phyloP scores from a whole-genome alignment of 257 asterid species.

The Penstemon eatonii region DNA sequence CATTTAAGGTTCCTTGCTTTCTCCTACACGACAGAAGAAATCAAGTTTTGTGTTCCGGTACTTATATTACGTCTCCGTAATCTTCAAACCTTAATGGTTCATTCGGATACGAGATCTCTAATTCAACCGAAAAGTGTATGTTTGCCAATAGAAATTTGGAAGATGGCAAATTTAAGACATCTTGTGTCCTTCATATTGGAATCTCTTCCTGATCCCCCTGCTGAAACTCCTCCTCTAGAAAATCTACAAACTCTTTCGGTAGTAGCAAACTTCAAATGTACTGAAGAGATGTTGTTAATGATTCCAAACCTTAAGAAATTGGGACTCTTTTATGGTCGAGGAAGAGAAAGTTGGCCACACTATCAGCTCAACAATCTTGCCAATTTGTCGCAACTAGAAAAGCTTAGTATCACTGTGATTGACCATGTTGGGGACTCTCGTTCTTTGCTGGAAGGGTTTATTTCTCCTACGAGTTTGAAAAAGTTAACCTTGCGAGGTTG shows the following conservation, averaged over 20 bases:
- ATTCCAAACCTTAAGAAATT: conserved; percentile 3
- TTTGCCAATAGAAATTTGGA: not conserved
- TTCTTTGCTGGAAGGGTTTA: not conserved
- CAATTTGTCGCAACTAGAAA: not conserved
- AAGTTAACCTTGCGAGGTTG: not conserved
- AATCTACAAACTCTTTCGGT: not conserved
- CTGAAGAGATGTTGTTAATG: not conserved
- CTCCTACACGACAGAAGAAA: no score
- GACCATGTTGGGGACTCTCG: not conserved
- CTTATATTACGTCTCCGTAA: not conserved
- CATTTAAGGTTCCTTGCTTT: conserved; percentile 14
- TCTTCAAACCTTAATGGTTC: not conserved
- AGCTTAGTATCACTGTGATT: not conserved
- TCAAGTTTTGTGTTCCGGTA: not conserved
- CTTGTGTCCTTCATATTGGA: not conserved
- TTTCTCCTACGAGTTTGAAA: not conserved
- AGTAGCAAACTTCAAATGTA: not conserved
- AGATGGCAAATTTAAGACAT: conserved; percentile 15
- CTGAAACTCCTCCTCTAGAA: not conserved
- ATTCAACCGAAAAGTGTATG: not conserved
- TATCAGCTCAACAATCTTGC: not conserved
- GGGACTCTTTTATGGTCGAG: not conserved
- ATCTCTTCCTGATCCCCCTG: not conserved
- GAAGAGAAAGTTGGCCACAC: not conserved
- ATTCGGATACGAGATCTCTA: not conserved